Base-by-base conservation (phyloP, 805 yeast species). In the Sporopachydermia quercuum region DNA sequence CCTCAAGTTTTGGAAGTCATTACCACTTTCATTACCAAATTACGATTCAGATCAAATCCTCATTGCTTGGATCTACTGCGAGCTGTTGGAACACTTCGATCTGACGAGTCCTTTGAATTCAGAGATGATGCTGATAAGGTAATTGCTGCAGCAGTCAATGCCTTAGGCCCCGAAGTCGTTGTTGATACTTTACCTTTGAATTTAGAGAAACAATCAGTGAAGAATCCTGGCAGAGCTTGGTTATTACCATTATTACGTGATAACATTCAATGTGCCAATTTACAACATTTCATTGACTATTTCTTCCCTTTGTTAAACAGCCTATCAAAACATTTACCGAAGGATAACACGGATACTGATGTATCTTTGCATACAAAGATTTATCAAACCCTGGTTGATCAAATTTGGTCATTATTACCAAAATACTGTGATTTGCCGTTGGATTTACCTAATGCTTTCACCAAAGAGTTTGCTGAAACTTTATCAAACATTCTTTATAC, bases 191-290 rank as follows among this genome's bases (percentile, higher is more conserved):
- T 91, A 23, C 97, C 99, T 4, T 65, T 91, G 52, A 85, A 89
- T 53, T 66, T 91, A 49, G 65, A 68, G 19, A 68, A 70, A 37
- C 73, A 78, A 3, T 56, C 62, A 2, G 49, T 63, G 17, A 58
- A 62, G 19, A 66, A 68, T 35, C 70, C 77, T n/a, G 96, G 96
- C 37, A 74, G 97, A 55, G 96, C 96, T 37, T 91, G 97, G 96
- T 54, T 91, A 49, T 68, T 91, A 47, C 98, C 98, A 6, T 56
- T 91, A 23, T 68, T 91, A 45, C 78, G 96, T 61, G 96, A 87
- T 51, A 76, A 83, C 51, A 80, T 85, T 18, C 71, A 77, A 49
- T 70, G 74, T 50, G 79, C 96, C 2, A 66, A 69, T 37, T 63
- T 91, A 41, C 62, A 69, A 0, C 83, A 67, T 53, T 91, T 74